Evolutionary conservation across 1,284 basidiomycete genomes (phyloP).

Genomic region (Pascua sp.): DNA sequence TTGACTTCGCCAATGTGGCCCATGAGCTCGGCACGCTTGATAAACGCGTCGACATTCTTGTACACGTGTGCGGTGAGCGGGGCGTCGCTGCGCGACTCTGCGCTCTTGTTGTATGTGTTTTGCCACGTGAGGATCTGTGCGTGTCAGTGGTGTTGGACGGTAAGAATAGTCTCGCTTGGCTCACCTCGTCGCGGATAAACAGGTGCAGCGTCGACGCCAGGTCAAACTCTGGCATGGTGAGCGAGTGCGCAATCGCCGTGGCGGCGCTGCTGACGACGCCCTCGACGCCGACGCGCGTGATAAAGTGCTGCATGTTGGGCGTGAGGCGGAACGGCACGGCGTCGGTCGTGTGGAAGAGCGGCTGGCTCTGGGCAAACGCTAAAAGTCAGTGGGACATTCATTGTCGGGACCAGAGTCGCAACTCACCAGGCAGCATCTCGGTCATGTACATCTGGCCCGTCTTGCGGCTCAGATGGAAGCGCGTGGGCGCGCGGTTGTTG

Average conservation of each 20-base stretch:
- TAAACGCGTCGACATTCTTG: slow-evolving; percentile 72
- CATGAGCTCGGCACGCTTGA: slow-evolving; percentile 50
- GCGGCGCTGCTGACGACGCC: slow-evolving; percentile 81
- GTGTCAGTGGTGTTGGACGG: not conserved
- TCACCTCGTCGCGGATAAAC: slow-evolving; percentile 88
- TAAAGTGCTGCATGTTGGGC: slow-evolving; percentile 91
- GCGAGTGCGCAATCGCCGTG: slow-evolving; percentile 83
- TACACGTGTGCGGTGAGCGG: slow-evolving; percentile 67
- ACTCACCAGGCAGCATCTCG: slow-evolving; percentile 76
- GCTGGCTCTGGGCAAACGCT: slow-evolving; percentile 56
- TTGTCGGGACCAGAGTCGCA: too few relatives aligned
- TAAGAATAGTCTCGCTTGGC: slow-evolving; percentile 37
- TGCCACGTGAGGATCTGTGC: slow-evolving; percentile 42
- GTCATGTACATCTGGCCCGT: slow-evolving; percentile 88
- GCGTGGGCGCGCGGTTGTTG: slow-evolving; percentile 73
- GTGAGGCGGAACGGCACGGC: slow-evolving; percentile 95
- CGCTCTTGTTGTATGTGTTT: slow-evolving; percentile 45
- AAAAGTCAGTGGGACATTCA: slow-evolving; percentile 1
- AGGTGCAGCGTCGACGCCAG: slow-evolving; percentile 42
- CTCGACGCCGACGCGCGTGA: slow-evolving; percentile 85
- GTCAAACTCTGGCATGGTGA: slow-evolving; percentile 87
- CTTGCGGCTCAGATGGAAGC: slow-evolving; percentile 85
- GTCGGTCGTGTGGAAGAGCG: slow-evolving; percentile 74
- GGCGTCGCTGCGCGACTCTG: slow-evolving; percentile 53
- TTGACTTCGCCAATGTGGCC: slow-evolving; percentile 57